Conservation (phyloP, 345 rosid genomes). For the Salix purpurea region DNA sequence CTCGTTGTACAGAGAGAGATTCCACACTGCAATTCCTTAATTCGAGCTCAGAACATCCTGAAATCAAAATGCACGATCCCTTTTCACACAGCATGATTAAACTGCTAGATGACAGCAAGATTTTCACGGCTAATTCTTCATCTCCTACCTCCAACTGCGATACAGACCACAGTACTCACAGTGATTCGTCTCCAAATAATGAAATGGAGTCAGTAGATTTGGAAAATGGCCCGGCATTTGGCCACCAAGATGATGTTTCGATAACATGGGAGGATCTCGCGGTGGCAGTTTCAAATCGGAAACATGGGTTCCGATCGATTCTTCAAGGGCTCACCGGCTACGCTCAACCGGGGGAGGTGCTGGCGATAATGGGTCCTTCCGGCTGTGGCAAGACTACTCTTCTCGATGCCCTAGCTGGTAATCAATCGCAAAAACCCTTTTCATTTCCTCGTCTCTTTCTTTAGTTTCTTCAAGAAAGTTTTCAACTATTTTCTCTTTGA, state of each 20-base stretch:
- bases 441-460: no score
- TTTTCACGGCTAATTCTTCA: neutral
- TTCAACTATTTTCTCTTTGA: neutral
- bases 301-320: neutral
- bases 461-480: neutral
- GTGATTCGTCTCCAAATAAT: neutral
- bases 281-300: conserved; percentile 1
- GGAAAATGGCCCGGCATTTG: neutral
- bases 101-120: neutral
- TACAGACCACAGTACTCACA: neutral
- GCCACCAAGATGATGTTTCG: neutral
- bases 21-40: neutral
- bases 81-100: neutral
- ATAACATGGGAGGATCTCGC: conserved; percentile 7
- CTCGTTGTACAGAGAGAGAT: neutral
- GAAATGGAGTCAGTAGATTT: neutral
- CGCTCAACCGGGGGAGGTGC: conserved; percentile 13
- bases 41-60: no score
- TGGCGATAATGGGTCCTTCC: conserved; percentile 21
- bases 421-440: no score
- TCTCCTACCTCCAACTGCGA: neutral
- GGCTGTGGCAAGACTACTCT: conserved; percentile 17
- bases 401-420: conserved; percentile 20
- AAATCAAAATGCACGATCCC: no score
- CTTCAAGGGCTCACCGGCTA: conserved; percentile 8